Evolutionary conservation across 176 grass and related monocot genomes (phyloP), one percentile per base, ranked within the genome.

Genomic region (Juncus effusus): DNA sequence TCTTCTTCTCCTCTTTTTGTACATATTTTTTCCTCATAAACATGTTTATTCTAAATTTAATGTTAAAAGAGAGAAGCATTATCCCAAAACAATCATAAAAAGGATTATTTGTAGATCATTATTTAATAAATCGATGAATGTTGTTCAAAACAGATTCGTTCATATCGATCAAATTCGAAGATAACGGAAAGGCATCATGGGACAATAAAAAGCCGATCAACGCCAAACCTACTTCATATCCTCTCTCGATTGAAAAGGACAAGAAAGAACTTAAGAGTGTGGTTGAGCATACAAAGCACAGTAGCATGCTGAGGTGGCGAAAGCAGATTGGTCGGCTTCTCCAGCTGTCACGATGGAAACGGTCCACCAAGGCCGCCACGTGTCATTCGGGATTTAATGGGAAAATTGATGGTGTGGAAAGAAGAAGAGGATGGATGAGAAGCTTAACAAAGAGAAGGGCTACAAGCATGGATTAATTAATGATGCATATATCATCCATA

Each of bases 161-260:
- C 80, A 99, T 93, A 64, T 93, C 88, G 4, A 90, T 99, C 80
- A 99, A 99, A 71, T 99, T 99, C 44, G 94, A 99, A 89, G 85
- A 90, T 71, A 87, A 99, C 56, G 94, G 85, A 58, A 88, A 78
- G 54, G 83, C 82, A 2, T 77, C 77, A 13, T 89, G 85, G 92
- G 85, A 84, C 42, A 62, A 36, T 53, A 74, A 59, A 37, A 64
- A 77, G 36, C 9, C 10, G 15, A 61, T 65, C 2, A 74, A 62
- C 40, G 39, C 44, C 6, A 69, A 77, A 13, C 59, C 54, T 10
- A 39, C 4, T 3, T 16, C 12, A 14, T 61, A 77, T 7, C 59
- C 63, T 10, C 38, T 3, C 1, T 16, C 12, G 13, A 42, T 55
- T 1, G 39, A 59, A 40, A 63, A 51, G 1, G 63, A 61, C 10